Base-by-base conservation (phyloP, 2,329 filamentous ascomycete species). In the Verticillium tricorpus region DNA sequence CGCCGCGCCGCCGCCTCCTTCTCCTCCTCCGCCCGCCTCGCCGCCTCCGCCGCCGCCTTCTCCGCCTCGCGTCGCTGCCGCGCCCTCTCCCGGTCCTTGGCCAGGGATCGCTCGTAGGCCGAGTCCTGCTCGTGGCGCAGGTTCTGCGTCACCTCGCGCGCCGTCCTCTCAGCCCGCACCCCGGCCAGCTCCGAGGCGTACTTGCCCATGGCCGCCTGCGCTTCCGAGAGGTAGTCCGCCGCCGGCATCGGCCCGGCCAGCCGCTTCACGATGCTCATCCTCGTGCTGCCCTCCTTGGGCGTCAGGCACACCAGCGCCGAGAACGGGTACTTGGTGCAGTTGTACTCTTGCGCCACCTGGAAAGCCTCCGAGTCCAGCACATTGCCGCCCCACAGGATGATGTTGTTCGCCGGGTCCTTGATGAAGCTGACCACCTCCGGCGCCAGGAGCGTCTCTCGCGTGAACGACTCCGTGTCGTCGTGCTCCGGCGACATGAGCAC, bases 291-390 rank as follows among this genome's bases (percentile, higher is more conserved):
- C 64, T 94, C 88, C 67, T 89, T 89, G 0, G 93, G 93, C 0
- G 93, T 97, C 66, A 97, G 89, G 62, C 92, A 93, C 32, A 97
- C 88, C 3, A 97, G 76, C 15, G 89, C 92, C 0, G 90, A 88
- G 72, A 96, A 98, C 11, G 95, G 95, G 70, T 95, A 97, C 72
- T 96, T 96, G 63, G 92, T 96, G 74, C 91, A 95, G 68, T 89
- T 89, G 65, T 98, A 86, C 56, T 93, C 92, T 14, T 86, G 84
- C n/a, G 93, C 88, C 50, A 97, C 92, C 73, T 97, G 93, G 74
- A 96, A 98, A 5, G 94, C 92, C 77, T 99, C 95, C 3, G 92
- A 90, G 73, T 99, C 95, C 65, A 93, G 86, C 0, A 98, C 90
- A 68, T 93, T 97, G 56, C 95, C 95, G 50, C 90, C 92, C 95